These are phyloP conservation scores for Tulasnella sp. DNA, from an alignment of 768 basidiomycete genomes.

Conservation along the genomic window DNA sequence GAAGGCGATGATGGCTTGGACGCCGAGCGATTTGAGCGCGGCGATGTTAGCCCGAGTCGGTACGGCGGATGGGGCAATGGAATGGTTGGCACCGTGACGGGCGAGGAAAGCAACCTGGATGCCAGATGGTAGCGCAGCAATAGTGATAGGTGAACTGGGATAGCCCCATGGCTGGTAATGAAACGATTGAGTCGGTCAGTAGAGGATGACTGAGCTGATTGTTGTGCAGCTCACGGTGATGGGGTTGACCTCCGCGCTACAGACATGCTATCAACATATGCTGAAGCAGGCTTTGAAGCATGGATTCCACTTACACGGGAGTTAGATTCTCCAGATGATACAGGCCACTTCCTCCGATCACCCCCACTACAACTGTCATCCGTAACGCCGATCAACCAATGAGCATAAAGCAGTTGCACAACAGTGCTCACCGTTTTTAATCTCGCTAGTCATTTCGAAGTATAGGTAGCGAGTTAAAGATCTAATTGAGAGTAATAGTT, in stretches of 20 bases:
- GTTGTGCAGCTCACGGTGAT: constrained; percentile 49
- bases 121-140: constrained; percentile 76
- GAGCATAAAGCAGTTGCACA: too few relatives aligned
- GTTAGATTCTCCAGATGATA: constrained; percentile 90
- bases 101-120: constrained; percentile 78
- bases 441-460: too few relatives aligned
- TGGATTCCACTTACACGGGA: constrained; percentile 51
- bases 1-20: constrained; percentile 83
- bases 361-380: constrained; percentile 56
- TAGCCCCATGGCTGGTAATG: constrained; percentile 74
- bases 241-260: constrained; percentile 63
- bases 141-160: constrained; percentile 86
- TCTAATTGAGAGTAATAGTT: too few relatives aligned
- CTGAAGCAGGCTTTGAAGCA: neutral
- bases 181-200: neutral
- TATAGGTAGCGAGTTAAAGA: too few relatives aligned
- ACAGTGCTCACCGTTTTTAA: too few relatives aligned
- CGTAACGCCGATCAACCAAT: too few relatives aligned
- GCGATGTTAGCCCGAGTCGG: constrained; percentile 89
- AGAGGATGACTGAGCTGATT: neutral
- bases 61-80: constrained; percentile 65
- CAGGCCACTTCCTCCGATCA: constrained; percentile 85
- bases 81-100: constrained; percentile 78
- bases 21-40: constrained; percentile 85
- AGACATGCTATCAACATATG: neutral